Evolutionary conservation across 139 green algal genomes (phyloP).

Genomic region (Tetratostichococcus sp.): DNA sequence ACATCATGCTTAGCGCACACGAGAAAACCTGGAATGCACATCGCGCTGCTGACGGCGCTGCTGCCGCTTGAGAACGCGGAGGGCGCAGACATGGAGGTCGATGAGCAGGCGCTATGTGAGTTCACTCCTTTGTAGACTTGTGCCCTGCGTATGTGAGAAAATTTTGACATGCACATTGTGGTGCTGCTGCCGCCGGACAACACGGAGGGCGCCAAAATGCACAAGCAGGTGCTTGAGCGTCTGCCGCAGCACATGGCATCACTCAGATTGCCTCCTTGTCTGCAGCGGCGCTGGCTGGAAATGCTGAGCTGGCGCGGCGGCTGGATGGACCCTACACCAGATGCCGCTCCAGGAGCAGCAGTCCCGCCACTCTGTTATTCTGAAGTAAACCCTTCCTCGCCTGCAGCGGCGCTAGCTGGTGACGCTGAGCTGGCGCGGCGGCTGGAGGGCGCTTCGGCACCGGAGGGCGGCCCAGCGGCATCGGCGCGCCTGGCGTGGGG

Average conservation of each 20-base stretch:
- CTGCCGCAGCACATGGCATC: too few relatives aligned
- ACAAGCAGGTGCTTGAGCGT: too few relatives aligned
- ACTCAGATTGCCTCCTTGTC: too few relatives aligned
- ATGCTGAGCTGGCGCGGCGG: background rate
- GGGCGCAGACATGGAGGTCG: slow-evolving; percentile 9
- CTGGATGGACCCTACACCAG: background rate
- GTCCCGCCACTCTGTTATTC: too few relatives aligned
- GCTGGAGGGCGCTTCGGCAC: slow-evolving; percentile 2
- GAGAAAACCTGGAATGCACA: too few relatives aligned
- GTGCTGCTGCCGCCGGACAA: too few relatives aligned
- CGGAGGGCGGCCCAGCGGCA: slow-evolving; percentile 17
- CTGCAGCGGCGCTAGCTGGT: background rate
- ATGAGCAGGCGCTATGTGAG: slow-evolving; percentile 20
- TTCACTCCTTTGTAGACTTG: too few relatives aligned
- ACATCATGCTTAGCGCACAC: too few relatives aligned
- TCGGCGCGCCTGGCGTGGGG: slow-evolving; percentile 49
- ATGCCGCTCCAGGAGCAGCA: background rate
- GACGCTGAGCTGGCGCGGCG: slow-evolving; percentile 15
- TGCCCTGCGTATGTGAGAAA: too few relatives aligned
- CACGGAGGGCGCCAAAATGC: too few relatives aligned
- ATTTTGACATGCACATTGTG: too few relatives aligned
- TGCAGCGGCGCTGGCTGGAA: background rate
- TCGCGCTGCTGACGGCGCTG: slow-evolving; percentile 22
- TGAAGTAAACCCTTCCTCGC: too few relatives aligned
- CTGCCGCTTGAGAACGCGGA: slow-evolving; percentile 28